Evolutionary conservation across 164 flowering plant genomes (phyloP).

Genomic region (Magnolia sinica): DNA sequence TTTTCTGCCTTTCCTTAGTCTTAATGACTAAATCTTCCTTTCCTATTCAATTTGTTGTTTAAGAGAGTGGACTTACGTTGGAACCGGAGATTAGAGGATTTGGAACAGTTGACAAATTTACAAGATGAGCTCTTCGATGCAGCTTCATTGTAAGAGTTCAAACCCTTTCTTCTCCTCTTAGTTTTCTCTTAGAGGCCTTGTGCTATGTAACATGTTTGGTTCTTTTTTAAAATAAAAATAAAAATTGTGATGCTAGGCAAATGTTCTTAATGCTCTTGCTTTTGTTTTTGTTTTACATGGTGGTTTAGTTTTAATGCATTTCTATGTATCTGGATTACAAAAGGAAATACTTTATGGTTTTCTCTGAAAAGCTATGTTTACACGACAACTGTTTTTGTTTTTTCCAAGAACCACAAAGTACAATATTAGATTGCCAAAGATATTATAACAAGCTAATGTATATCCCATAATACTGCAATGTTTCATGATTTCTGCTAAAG

Average conservation of each 20-base stretch:
- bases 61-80: slow-evolving; percentile 93
- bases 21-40: background rate
- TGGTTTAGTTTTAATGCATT: no score
- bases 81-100: slow-evolving; percentile 79
- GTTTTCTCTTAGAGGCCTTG: background rate
- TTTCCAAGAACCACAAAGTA: no score
- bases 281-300: no score
- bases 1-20: background rate
- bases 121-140: slow-evolving; percentile 88
- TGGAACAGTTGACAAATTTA: slow-evolving; percentile 62
- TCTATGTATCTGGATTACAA: no score
- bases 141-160: slow-evolving; percentile 56
- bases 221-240: no score
- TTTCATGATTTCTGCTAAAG: background rate
- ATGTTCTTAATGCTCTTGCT: background rate
- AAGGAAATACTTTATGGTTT: background rate
- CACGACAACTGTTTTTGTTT: no score
- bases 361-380: no score
- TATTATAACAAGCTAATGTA: no score
- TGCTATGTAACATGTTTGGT: background rate
- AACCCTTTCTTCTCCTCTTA: background rate
- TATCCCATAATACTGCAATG: background rate
- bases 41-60: slow-evolving; percentile 10
- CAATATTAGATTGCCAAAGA: no score
- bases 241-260: background rate